Evolutionary conservation across 1,284 basidiomycete genomes (phyloP), one percentile per base, ranked within the genome.

Genomic region (Tylopilus sp.): DNA sequence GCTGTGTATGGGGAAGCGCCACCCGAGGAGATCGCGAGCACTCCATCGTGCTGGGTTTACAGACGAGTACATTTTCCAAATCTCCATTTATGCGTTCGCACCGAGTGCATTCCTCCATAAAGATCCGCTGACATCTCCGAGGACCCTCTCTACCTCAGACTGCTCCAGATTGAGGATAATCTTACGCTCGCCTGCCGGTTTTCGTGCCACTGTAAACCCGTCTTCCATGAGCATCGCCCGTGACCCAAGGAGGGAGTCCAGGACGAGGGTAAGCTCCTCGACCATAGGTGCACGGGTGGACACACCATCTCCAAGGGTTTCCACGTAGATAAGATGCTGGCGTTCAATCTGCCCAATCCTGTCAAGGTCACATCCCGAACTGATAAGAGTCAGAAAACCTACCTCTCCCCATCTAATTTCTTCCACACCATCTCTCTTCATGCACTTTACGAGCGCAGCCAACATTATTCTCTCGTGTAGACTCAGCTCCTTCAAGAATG

Each of bases 391-490:
- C 53, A 41, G 61, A 67, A 53, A 58, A 79, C 84, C 64, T 62
- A 97, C 92, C 68, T 95, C 93, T 24, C 86, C 86, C 91, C 95
- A 95, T 69, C 88, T 87, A 59, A 97, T 91, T 80, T 97, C 95
- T 56, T 95, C 90, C 2, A 99, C 87, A 29, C 97, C 97, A 67
- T 94, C 91, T 51, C 93, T 86, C 74, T 91, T 90, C 53, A 95
- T 86, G 74, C 94, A 96, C 69, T 93, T 92, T 26, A 98, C 84
- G 49, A 99, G 80, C 1, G 95, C 90, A 12, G 95, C 91, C n/a
- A 98, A 84, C 90, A 98, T 91, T 53, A 97, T 86, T 54, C 94
- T 90, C 75, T 97, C 95, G 74, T 97, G 95, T 64, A 95, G 84
- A 77, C 93, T 94, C 70, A 94, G 91, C 52, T 93, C 89, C 53